Conservation (phyloP, 768 basidiomycete genomes). For the Amanita pseudoporphyria region DNA sequence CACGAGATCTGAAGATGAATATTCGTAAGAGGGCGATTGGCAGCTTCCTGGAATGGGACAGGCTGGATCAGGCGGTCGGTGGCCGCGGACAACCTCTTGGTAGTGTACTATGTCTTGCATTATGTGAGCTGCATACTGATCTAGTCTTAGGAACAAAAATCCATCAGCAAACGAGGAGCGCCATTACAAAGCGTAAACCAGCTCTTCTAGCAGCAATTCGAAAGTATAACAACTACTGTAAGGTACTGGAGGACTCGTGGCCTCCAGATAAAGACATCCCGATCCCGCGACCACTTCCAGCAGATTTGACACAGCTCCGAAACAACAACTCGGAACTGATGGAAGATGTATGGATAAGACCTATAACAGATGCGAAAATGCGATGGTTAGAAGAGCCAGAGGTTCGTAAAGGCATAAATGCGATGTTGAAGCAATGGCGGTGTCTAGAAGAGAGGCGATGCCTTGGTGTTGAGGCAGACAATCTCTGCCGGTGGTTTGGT, state of each 20-base stretch:
- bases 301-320: slow-evolving; percentile 16
- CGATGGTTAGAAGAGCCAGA: slow-evolving; percentile 24
- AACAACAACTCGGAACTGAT: slow-evolving; percentile 15
- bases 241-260: slow-evolving; percentile 10
- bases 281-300: slow-evolving; percentile 21
- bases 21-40: slow-evolving; percentile 22
- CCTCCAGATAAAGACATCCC: slow-evolving; percentile 15
- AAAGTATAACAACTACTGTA: too few species aligned
- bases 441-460: slow-evolving; percentile 21
- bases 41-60: slow-evolving; percentile 25
- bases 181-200: slow-evolving; percentile 20
- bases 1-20: slow-evolving; percentile 28
- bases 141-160: slow-evolving; percentile 21
- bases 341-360: slow-evolving; percentile 27
- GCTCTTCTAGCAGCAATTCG: slow-evolving; percentile 17
- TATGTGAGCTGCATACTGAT: not conserved
- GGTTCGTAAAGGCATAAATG: slow-evolving; percentile 21
- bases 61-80: too few species aligned
- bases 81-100: too few species aligned
- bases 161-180: slow-evolving; percentile 21
- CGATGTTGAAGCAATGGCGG: slow-evolving; percentile 18
- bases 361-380: slow-evolving; percentile 9
- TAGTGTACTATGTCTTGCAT: not conserved
- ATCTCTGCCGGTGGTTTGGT: slow-evolving; percentile 25
- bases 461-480: slow-evolving; percentile 20